phyloP scores from a whole-genome alignment of 495 filamentous ascomycete genomes.

The Daldinia decipiens region DNA sequence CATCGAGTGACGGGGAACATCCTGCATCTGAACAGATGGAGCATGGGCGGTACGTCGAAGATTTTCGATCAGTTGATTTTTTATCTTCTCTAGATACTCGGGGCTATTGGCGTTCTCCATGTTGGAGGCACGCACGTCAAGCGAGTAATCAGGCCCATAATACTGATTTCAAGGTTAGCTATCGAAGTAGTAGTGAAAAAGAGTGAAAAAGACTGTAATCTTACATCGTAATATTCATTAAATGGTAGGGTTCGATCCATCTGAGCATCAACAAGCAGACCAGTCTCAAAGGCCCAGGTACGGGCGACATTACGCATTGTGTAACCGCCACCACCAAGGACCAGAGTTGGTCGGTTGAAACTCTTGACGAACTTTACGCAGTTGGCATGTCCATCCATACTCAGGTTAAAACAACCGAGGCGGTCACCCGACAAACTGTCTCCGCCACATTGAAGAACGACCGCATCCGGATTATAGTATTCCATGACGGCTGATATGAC shows the following conservation, averaged over 20 bases:
- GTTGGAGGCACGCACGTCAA: slow-evolving; percentile 94
- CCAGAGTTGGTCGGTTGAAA: slow-evolving; percentile 89
- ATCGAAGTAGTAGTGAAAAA: slow-evolving; percentile 4
- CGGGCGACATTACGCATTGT: slow-evolving; percentile 99
- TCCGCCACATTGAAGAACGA: slow-evolving; percentile 96
- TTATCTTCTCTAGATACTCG: slow-evolving; percentile 97
- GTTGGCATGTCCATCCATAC: slow-evolving; percentile 97
- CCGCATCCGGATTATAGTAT: slow-evolving; percentile 91
- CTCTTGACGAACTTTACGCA: slow-evolving; percentile 95
- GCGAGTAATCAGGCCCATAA: slow-evolving; percentile 94
- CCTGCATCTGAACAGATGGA: slow-evolving; percentile 93
- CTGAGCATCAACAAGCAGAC: slow-evolving; percentile 82
- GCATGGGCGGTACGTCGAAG: slow-evolving; percentile 86
- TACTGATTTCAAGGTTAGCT: slow-evolving; percentile 68
- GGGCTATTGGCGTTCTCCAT: slow-evolving; percentile 98
- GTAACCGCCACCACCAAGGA: slow-evolving; percentile 95
- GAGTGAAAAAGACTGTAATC: slow-evolving; percentile 23
- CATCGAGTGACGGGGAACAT: slow-evolving; percentile 82
- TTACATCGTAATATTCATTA: slow-evolving; percentile 98
- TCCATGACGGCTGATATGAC: slow-evolving; percentile 95
- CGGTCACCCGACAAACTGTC: slow-evolving; percentile 95
- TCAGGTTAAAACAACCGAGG: slow-evolving; percentile 96
- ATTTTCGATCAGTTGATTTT: slow-evolving; percentile 89
- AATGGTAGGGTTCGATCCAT: slow-evolving; percentile 88
- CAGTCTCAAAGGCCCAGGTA: slow-evolving; percentile 97